A percentile compares a stretch with the other conserved stretches of the same genome.
Evolutionary conservation across 2,329 filamentous ascomycete species (phyloP).

Genomic region (Ascochyta viciae-villosae): DNA sequence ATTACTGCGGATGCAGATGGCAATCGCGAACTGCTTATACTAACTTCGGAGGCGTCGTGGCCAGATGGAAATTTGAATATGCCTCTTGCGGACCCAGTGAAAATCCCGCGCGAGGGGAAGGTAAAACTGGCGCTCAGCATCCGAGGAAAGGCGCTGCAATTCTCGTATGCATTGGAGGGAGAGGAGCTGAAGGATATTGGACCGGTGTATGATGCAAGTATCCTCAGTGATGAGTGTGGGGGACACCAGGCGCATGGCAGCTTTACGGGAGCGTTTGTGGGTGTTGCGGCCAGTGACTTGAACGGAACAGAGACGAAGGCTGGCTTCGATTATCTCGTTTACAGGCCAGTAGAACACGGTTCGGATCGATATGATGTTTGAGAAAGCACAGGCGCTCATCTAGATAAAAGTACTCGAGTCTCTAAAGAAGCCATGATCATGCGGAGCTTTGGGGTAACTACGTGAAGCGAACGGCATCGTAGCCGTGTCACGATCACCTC

Average conservation of each 20-base stretch:
- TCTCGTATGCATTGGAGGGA: constrained; percentile 62
- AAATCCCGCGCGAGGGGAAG: constrained; percentile 63
- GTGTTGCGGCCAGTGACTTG: constrained; percentile 43
- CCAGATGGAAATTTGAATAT: constrained; percentile 58
- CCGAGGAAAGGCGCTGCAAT: constrained; percentile 61
- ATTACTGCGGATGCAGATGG: constrained; percentile 65
- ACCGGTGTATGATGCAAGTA: constrained; percentile 64
- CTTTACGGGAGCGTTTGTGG: constrained; percentile 64
- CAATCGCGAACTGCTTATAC: constrained; percentile 63
- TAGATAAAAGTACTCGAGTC: background rate
- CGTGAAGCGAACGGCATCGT: background rate
- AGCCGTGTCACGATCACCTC: background rate
- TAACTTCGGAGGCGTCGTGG: constrained; percentile 64
- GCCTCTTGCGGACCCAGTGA: constrained; percentile 54
- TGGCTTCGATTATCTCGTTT: constrained; percentile 43
- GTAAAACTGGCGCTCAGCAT: constrained; percentile 61
- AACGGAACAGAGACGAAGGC: constrained; percentile 39
- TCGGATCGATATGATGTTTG: constrained; percentile 43
- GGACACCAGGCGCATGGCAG: constrained; percentile 67
- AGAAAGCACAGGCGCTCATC: background rate
- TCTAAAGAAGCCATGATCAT: background rate
- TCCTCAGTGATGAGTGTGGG: constrained; percentile 69
- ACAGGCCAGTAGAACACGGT: constrained; percentile 38
- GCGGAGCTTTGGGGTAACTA: background rate
- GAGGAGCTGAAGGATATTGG: constrained; percentile 58